These are phyloP conservation scores for Saccharomyces hybrid DNA, from an alignment of 1,139 yeast genomes.

Conservation along the genomic window DNA sequence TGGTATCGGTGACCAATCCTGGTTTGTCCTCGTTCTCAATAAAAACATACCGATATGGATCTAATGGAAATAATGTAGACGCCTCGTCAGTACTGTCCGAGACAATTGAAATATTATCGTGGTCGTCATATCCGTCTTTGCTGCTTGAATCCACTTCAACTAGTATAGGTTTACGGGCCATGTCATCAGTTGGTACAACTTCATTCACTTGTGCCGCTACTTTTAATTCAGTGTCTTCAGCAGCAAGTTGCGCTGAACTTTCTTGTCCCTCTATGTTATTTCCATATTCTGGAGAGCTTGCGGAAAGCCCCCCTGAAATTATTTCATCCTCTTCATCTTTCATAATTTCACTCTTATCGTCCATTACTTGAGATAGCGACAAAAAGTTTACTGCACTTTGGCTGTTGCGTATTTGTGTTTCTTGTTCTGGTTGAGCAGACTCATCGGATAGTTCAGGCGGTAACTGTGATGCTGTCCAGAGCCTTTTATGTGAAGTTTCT, in stretches of 20 bases:
- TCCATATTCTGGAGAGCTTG: not conserved
- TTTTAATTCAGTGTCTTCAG: slow-evolving; percentile 2
- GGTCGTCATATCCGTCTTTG: slow-evolving; percentile 4
- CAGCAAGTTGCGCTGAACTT: not conserved
- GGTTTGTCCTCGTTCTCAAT: not conserved
- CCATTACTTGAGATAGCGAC: slow-evolving; percentile 26
- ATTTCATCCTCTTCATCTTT: not conserved
- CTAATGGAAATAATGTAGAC: slow-evolving; percentile 6
- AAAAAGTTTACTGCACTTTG: slow-evolving; percentile 9
- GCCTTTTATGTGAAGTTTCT: slow-evolving; percentile 4
- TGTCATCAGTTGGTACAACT: not conserved
- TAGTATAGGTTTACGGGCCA: not conserved
- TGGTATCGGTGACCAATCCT: not conserved
- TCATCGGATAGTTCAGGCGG: slow-evolving; percentile 11
- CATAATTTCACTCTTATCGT: slow-evolving; percentile 10
- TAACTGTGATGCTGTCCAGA: slow-evolving; percentile 27
- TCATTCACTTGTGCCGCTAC: not conserved
- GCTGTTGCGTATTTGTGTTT: not conserved
- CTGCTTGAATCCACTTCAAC: not conserved
- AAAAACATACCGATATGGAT: not conserved
- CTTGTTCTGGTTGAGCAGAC: not conserved
- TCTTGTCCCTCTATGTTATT: not conserved
- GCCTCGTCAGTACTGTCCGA: slow-evolving; percentile 18
- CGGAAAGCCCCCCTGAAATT: not conserved
- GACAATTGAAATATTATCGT: slow-evolving; percentile 3